Base-by-base conservation (phyloP, 2,329 filamentous ascomycete species). In the Aspergillus hortae region DNA sequence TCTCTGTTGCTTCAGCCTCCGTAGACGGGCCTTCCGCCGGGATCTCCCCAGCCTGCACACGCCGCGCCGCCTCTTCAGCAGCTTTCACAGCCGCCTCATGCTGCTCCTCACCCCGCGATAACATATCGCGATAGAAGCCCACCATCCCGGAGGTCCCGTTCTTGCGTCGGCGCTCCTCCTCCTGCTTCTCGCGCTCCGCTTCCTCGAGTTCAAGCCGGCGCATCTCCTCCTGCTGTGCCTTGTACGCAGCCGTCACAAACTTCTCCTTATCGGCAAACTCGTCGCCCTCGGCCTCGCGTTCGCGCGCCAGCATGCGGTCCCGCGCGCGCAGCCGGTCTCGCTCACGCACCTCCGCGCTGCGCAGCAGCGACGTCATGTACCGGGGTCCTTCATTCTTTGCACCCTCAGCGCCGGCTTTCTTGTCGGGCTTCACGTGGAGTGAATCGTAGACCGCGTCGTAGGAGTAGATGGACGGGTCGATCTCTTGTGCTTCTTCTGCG, bases 251-350 rank as follows among this genome's bases (percentile, higher is more conserved):
- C 1, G 84, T 87, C 40, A 87, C 84, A 55, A 87, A 87, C 62
- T 81, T 85, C 66, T 87, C 84, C 64, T 85, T 86, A 60, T 85
- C 84, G 0, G 78, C 82, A 54, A 84, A 86, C 54, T 83, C 82
- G 45, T 86, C 84, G n/a, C 83, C 84, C 61, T 87, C 84, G 0
- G 78, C 79, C 59, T 86, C 84, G 25, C 84, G 76, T 62, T 87
- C 84, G 52, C 77, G 77, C 47, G 82, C 78, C 11, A 87, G 62
- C 52, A 82, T 64, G 56, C 84, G 83, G 63, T 87, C 84, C 33
- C 78, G 76, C 15, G 84, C 84, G 6, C 83, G 76, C 46, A 83
- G 67, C 56, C 84, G 81, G 61, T 86, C 84, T 45, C 84, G 81
- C 64, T 87, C 86, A 10, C 84, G 79, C 30, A 80, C 69, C 55